phyloP scores from a whole-genome alignment of 768 basidiomycete genomes.

The Serendipita sp. region DNA sequence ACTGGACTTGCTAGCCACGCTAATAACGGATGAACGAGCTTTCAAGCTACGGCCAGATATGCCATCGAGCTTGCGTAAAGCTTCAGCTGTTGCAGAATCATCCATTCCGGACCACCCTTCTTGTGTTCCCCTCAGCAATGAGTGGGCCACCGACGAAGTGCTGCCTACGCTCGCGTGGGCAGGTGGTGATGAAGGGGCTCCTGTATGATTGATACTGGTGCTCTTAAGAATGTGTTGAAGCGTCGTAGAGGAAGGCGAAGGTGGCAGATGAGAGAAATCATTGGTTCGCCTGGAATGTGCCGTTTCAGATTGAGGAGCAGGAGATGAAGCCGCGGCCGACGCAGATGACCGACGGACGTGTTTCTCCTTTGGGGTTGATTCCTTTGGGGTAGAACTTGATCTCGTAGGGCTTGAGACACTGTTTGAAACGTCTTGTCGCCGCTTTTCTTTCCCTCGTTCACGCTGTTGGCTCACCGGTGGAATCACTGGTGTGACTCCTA shows the following conservation, averaged over 20 bases:
- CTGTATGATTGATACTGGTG: constrained; percentile 12
- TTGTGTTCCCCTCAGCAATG: constrained; percentile 69
- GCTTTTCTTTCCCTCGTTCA: constrained; percentile 5
- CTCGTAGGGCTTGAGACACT: constrained; percentile 10
- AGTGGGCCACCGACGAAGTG: constrained; percentile 51
- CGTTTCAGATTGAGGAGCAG: constrained; percentile 38
- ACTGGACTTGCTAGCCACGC: constrained; percentile 37
- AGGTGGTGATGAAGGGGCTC: constrained; percentile 9
- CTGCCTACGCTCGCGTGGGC: constrained; percentile 11
- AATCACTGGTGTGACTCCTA: constrained; percentile 30
- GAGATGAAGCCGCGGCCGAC: constrained; percentile 33
- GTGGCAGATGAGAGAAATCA: constrained; percentile 80
- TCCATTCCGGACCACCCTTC: constrained; percentile 80
- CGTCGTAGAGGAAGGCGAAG: constrained; percentile 79
- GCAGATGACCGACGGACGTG: constrained; percentile 55
- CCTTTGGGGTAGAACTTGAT: constrained; percentile 5
- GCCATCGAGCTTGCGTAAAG: constrained; percentile 84
- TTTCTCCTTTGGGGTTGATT: constrained; percentile 5
- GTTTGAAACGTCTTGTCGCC: constrained; percentile 9
- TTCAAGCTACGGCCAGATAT: constrained; percentile 59
- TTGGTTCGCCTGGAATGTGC: constrained; percentile 41
- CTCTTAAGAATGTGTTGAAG: constrained; percentile 64
- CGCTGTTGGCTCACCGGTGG: neutral
- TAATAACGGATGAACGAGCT: constrained; percentile 54
- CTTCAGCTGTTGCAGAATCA: constrained; percentile 79